Evolutionary conservation across 495 filamentous ascomycete genomes (phyloP), one percentile per base, ranked within the genome.

Genomic region (Penicillium salamii): DNA sequence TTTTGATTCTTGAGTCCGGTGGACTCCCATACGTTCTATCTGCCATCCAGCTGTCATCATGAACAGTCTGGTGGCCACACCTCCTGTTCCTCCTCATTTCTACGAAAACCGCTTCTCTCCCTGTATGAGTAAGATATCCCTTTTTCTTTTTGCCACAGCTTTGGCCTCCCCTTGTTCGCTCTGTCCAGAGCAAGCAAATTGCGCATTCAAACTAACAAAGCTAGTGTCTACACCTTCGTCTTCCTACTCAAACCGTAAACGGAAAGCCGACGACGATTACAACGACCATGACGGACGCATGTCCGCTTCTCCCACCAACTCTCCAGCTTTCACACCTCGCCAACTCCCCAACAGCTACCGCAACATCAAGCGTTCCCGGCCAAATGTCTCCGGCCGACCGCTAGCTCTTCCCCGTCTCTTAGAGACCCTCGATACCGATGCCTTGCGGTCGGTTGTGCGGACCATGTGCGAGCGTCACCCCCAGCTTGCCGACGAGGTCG

Each of bases 381-480:
- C 81, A 11, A 90, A 92, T 57, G 65, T 89, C 49, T 74, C 80
- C 15, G 92, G 91, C 19, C 78, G 90, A 42, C 88, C 93, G 49
- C 80, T 98, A 13, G 66, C 87, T 7, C 80, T 97, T 7, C 78
- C 89, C 38, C 85, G 93, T 44, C 78, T 97, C 4, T 79, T 98
- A 45, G 91, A 98, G 71, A 97, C 93, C 0, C 78, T 98, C 26
- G 87, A 91, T 59, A 84, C 81, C 24, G 81, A 88, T 55, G 88
- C 91, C 44, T 73, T 97, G 55, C 82, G 93, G 47, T 80, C 78
- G 15, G 82, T 97, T 0, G 80, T 98, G 8, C 87, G 90, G 53
- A 85, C 84, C 29, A 86, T 98, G 57, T 96, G 90, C 72, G 86
- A 93, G 53, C 84, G 88, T 58, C 90, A 96, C 67, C 90, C 91